Evolutionary conservation across 306 rosid genomes (phyloP).

Genomic region (Cicer judaicum): DNA sequence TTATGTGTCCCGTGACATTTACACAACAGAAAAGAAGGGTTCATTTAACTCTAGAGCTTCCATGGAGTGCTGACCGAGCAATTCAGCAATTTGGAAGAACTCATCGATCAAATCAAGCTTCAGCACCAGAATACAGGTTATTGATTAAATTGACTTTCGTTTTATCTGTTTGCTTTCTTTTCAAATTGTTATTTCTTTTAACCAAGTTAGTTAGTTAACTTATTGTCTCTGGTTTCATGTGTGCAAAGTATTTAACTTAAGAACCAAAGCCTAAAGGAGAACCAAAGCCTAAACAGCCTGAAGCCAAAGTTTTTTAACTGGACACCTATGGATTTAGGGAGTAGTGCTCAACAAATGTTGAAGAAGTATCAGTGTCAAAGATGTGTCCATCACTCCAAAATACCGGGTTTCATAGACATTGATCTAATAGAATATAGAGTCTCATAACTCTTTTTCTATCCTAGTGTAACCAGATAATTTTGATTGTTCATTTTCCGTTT

Average conservation of each 20-base stretch:
- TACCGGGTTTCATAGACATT: not conserved
- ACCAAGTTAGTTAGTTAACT: not conserved
- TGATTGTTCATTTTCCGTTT: not conserved
- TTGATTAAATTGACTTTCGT: slow-evolving; percentile 4
- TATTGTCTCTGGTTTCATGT: slow-evolving; percentile 25
- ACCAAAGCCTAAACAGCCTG: no score
- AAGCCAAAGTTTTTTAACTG: not conserved
- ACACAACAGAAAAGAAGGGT: slow-evolving; percentile 86
- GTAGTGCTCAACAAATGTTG: not conserved
- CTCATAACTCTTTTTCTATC: not conserved
- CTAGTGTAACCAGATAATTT: not conserved
- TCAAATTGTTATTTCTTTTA: slow-evolving; percentile 3
- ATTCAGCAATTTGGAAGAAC: slow-evolving; percentile 99
- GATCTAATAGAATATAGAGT: slow-evolving; percentile 6
- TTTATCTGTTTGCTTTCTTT: slow-evolving; percentile 33
- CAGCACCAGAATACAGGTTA: slow-evolving; percentile 97
- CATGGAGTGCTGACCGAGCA: slow-evolving; percentile 99
- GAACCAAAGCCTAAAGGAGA: slow-evolving; percentile 8
- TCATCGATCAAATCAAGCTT: slow-evolving; percentile 98
- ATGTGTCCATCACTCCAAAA: not conserved
- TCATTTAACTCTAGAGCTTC: slow-evolving; percentile 94
- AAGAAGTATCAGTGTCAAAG: not conserved
- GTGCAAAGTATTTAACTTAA: slow-evolving; percentile 24
- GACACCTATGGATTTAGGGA: not conserved
- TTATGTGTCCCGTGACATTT: slow-evolving; percentile 34